A percentile compares a stretch with the other conserved stretches of the same genome.
phyloP scores from a whole-genome alignment of 1,139 yeast species.

The Pneumocystis sp. region DNA sequence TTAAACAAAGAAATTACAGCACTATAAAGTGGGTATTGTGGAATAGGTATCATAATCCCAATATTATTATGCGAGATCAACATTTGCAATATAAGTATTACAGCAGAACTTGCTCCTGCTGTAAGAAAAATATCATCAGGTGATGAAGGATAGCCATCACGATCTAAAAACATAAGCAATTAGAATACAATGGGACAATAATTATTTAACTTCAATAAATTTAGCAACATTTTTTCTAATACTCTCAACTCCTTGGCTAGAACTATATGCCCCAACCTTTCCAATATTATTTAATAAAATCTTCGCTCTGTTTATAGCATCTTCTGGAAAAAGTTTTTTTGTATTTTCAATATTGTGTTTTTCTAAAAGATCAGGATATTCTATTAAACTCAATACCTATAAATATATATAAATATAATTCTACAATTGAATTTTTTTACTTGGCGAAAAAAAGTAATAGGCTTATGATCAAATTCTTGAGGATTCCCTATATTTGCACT shows the following conservation, averaged over 20 bases:
- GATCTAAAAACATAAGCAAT: slow-evolving; percentile 19
- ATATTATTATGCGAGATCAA: slow-evolving; percentile 50
- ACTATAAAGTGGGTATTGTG: slow-evolving; percentile 92
- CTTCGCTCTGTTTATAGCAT: slow-evolving; percentile 60
- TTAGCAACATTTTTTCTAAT: slow-evolving; percentile 67
- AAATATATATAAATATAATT: neutral
- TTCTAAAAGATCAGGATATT: slow-evolving; percentile 58
- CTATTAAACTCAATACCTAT: slow-evolving; percentile 57
- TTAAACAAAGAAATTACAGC: slow-evolving; percentile 76
- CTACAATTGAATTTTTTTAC: neutral
- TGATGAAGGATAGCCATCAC: slow-evolving; percentile 55
- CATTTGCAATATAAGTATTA: slow-evolving; percentile 55
- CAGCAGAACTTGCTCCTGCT: slow-evolving; percentile 90
- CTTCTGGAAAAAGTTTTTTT: slow-evolving; percentile 39
- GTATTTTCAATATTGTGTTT: slow-evolving; percentile 21
- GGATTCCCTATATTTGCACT: slow-evolving; percentile 95
- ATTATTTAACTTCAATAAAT: slow-evolving; percentile 37
- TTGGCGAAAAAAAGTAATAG: slow-evolving; percentile 88
- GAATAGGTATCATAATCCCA: slow-evolving; percentile 89
- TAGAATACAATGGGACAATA: neutral
- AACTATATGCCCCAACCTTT: slow-evolving; percentile 87
- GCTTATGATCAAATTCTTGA: slow-evolving; percentile 86
- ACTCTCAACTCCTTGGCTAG: slow-evolving; percentile 68
- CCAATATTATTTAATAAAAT: slow-evolving; percentile 46
- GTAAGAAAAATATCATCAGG: slow-evolving; percentile 63